Percentiles rank a stretch among this genome's conserved stretches.
Evolutionary conservation across 768 basidiomycete species (phyloP).

Genomic region (Boletus subparvulus): DNA sequence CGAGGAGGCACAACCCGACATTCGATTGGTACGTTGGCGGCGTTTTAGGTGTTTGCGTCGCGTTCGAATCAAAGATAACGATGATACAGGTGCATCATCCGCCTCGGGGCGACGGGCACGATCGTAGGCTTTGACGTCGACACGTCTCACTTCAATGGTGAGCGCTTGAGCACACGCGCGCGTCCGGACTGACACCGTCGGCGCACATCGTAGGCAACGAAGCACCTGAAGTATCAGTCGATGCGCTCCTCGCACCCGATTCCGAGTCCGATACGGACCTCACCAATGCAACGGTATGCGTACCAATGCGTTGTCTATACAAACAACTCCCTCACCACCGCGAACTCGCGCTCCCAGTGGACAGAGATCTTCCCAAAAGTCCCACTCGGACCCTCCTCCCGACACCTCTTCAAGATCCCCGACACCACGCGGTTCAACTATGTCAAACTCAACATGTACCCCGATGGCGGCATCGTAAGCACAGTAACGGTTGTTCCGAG

Average conservation of each 20-base stretch:
- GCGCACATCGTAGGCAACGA: slow-evolving; percentile 62
- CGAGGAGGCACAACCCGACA: slow-evolving; percentile 80
- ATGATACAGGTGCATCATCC: slow-evolving; percentile 79
- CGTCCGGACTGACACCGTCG: not conserved
- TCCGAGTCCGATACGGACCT: slow-evolving; percentile 42
- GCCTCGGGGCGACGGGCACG: slow-evolving; percentile 73
- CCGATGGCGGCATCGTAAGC: slow-evolving; percentile 91
- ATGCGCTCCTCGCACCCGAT: slow-evolving; percentile 49
- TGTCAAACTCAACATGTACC: slow-evolving; percentile 93
- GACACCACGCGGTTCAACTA: slow-evolving; percentile 58
- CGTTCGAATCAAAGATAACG: not conserved
- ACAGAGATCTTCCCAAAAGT: slow-evolving; percentile 71
- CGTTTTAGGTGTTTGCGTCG: not conserved
- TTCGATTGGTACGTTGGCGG: slow-evolving; percentile 73
- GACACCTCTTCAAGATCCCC: slow-evolving; percentile 82
- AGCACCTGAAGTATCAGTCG: slow-evolving; percentile 78
- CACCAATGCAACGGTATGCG: slow-evolving; percentile 55
- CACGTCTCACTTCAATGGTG: slow-evolving; percentile 92
- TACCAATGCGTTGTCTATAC: not conserved
- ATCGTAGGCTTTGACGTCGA: slow-evolving; percentile 90
- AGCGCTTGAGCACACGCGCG: not conserved
- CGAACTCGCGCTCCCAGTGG: slow-evolving; percentile 55
- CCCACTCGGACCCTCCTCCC: slow-evolving; percentile 76
- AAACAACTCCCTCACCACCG: not conserved
- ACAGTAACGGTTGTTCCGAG: not conserved